These are phyloP conservation scores for Cordyceps javanica DNA, from an alignment of 2,329 filamentous ascomycete genomes.

Conservation along the genomic window DNA sequence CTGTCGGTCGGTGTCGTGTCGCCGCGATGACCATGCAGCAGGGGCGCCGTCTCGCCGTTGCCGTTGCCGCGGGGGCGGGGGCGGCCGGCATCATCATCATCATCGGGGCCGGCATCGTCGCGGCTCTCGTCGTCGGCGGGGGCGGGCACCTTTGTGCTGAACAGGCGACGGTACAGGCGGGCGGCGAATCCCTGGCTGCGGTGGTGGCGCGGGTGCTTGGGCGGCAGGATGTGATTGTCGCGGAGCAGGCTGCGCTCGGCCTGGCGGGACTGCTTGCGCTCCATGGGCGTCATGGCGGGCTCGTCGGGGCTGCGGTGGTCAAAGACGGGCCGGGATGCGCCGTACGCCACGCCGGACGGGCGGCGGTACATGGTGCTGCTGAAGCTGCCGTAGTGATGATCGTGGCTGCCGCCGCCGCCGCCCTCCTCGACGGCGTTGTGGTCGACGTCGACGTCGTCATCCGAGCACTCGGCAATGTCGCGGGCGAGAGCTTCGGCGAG, in stretches of 20 bases:
- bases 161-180: slow-evolving; percentile 41
- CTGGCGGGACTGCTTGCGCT: slow-evolving; percentile 49
- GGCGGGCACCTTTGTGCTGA: slow-evolving; percentile 48
- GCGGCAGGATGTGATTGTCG: slow-evolving; percentile 60
- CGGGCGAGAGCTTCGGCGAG: slow-evolving; percentile 60
- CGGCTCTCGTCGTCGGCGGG: slow-evolving; percentile 33
- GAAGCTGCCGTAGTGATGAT: slow-evolving; percentile 23
- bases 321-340: slow-evolving; percentile 63
- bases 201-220: slow-evolving; percentile 47
- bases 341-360: slow-evolving; percentile 69
- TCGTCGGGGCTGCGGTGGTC: slow-evolving; percentile 47
- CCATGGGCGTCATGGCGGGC: slow-evolving; percentile 45
- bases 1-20: slow-evolving; percentile 31
- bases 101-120: no score
- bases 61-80: background rate
- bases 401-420: slow-evolving; percentile 32
- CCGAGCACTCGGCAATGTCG: slow-evolving; percentile 59
- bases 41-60: slow-evolving; percentile 34
- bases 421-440: slow-evolving; percentile 26
- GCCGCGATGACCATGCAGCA: slow-evolving; percentile 30
- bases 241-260: slow-evolving; percentile 56
- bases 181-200: slow-evolving; percentile 29
- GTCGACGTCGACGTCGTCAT: slow-evolving; percentile 46
- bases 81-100: slow-evolving; percentile 19
- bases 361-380: slow-evolving; percentile 57